phyloP scores from a whole-genome alignment of 129 eudicot genomes.

The Pseudognaphalium luteoalbum region DNA sequence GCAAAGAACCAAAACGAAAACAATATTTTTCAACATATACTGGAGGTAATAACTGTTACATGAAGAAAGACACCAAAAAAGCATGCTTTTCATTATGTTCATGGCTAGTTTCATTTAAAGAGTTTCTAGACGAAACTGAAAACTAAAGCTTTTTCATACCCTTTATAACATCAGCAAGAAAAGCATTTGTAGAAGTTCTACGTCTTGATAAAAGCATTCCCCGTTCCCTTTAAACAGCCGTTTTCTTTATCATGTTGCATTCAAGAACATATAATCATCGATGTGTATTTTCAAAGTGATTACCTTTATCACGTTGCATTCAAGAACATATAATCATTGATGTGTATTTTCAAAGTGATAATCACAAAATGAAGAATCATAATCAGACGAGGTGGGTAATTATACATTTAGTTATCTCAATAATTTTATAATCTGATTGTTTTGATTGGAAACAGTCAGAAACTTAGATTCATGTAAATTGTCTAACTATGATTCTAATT shows the following conservation, averaged over 20 bases:
- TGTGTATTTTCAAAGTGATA: not conserved
- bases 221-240: no score
- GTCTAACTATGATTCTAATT: not conserved
- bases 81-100: not conserved
- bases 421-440: not conserved
- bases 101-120: not conserved
- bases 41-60: not conserved
- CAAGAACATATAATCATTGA: not conserved
- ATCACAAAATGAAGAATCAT: not conserved
- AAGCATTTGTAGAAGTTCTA: no score
- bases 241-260: no score
- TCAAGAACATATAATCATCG: not conserved
- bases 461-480: not conserved
- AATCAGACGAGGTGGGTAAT: not conserved
- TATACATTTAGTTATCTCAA: not conserved
- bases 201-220: no score
- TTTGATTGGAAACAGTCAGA: not conserved
- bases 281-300: not conserved
- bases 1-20: conserved; percentile 14
- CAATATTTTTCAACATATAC: conserved; percentile 13
- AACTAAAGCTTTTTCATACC: no score
- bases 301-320: no score
- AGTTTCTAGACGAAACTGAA: no score
- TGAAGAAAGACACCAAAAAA: not conserved
- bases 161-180: no score